phyloP scores from a whole-genome alignment of 1,284 basidiomycete genomes.

The Tremellales sp. region DNA sequence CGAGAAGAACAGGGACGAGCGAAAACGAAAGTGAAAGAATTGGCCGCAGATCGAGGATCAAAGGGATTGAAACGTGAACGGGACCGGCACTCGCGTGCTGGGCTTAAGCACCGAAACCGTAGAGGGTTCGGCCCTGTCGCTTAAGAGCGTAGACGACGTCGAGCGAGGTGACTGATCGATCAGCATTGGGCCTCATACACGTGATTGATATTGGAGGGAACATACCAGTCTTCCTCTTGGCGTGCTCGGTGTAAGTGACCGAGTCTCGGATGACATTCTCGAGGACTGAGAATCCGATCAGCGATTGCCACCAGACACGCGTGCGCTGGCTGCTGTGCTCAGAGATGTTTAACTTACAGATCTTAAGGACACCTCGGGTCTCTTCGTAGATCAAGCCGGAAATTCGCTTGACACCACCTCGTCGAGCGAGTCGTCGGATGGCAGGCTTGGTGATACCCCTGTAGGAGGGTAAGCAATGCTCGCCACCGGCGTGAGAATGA shows the following conservation, averaged over 20 bases:
- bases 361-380: slow-evolving; percentile 79
- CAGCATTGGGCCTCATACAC: background rate
- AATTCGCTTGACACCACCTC: slow-evolving; percentile 89
- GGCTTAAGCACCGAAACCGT: slow-evolving; percentile 68
- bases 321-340: background rate
- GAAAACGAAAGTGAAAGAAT: too few species aligned
- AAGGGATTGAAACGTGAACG: too few species aligned
- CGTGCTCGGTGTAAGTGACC: slow-evolving; percentile 86
- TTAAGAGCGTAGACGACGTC: slow-evolving; percentile 82
- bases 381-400: slow-evolving; percentile 88
- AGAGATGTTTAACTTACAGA: slow-evolving; percentile 42
- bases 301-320: background rate
- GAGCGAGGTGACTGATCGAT: slow-evolving; percentile 61
- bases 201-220: slow-evolving; percentile 74
- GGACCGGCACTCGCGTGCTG: too few species aligned
- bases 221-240: slow-evolving; percentile 76
- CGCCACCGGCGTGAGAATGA: background rate
- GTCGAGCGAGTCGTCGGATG: slow-evolving; percentile 85
- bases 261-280: slow-evolving; percentile 75
- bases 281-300: slow-evolving; percentile 14
- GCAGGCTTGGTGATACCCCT: slow-evolving; percentile 76
- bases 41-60: too few species aligned
- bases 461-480: background rate
- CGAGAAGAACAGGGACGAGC: too few species aligned
- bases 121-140: slow-evolving; percentile 77